Percentiles rank a stretch among this genome's conserved stretches.
These are phyloP conservation scores for Parascedosporium putredinis DNA, from an alignment of 2,329 filamentous ascomycete species.

Conservation along the genomic window DNA sequence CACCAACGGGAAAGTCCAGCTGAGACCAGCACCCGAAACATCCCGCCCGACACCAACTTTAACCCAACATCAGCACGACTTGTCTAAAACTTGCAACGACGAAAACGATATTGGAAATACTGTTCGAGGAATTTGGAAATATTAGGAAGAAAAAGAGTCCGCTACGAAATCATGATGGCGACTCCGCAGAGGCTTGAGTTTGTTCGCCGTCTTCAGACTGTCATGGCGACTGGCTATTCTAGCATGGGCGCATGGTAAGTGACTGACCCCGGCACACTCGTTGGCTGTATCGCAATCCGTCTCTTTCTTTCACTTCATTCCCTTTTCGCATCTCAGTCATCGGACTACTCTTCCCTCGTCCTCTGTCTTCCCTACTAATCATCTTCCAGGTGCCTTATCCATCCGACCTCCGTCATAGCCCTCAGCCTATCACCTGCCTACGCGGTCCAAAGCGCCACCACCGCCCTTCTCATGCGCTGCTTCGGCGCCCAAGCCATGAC, in stretches of 20 bases:
- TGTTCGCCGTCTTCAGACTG: background rate
- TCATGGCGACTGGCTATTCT: background rate
- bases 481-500: background rate
- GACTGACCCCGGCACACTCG: background rate
- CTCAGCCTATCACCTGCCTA: background rate
- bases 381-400: background rate
- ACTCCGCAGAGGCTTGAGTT: background rate
- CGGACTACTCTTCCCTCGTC: too few species aligned
- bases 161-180: background rate
- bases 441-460: background rate
- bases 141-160: too few species aligned
- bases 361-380: background rate
- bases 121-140: too few species aligned
- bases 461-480: background rate
- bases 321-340: too few species aligned
- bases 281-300: background rate
- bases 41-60: too few species aligned
- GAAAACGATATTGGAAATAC: too few species aligned
- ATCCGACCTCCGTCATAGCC: background rate
- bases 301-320: too few species aligned
- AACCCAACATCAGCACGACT: too few species aligned
- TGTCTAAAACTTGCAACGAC: too few species aligned
- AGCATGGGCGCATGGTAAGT: background rate
- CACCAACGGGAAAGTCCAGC: too few species aligned
- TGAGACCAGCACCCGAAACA: too few species aligned